Percentiles rank a stretch among this genome's conserved stretches.
Conservation (phyloP, 2,329 filamentous ascomycete species). For the Westerdykella sp. region DNA sequence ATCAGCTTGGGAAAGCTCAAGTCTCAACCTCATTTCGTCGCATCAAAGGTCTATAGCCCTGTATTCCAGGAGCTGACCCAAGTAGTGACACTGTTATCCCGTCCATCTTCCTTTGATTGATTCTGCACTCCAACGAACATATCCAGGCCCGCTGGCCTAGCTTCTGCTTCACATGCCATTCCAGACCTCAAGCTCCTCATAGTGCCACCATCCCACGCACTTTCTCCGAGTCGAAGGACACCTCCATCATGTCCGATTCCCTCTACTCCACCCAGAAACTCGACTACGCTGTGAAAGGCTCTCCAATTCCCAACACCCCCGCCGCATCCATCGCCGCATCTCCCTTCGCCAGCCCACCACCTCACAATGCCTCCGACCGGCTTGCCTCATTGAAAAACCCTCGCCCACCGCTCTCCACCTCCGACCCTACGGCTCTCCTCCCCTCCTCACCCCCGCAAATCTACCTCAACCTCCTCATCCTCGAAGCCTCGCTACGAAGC, state of each 20-base stretch:
- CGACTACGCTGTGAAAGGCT: constrained; percentile 89
- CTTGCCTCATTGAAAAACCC: constrained; percentile 33
- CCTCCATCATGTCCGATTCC: constrained; percentile 10
- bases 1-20: too few relatives aligned
- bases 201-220: background rate
- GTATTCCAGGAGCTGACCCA: too few relatives aligned
- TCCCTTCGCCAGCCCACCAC: constrained; percentile 16
- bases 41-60: too few relatives aligned
- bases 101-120: too few relatives aligned
- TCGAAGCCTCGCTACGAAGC: constrained; percentile 86
- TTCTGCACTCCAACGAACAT: too few relatives aligned
- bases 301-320: constrained; percentile 58
- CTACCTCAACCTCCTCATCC: constrained; percentile 94
- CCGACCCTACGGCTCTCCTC: constrained; percentile 70
- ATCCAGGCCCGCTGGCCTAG: too few relatives aligned
- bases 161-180: constrained; percentile 5
- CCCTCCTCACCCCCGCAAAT: constrained; percentile 94
- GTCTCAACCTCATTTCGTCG: too few relatives aligned
- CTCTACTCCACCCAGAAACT: constrained; percentile 41
- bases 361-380: constrained; percentile 37
- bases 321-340: constrained; percentile 36
- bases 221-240: constrained; percentile 3
- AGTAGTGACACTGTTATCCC: too few relatives aligned
- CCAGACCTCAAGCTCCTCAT: background rate
- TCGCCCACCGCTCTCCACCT: constrained; percentile 37